A percentile compares a stretch with the other conserved stretches of the same genome.
Evolutionary conservation across 2,329 filamentous ascomycete genomes (phyloP).

Genomic region (Hawksworthiomyces lignivorus): DNA sequence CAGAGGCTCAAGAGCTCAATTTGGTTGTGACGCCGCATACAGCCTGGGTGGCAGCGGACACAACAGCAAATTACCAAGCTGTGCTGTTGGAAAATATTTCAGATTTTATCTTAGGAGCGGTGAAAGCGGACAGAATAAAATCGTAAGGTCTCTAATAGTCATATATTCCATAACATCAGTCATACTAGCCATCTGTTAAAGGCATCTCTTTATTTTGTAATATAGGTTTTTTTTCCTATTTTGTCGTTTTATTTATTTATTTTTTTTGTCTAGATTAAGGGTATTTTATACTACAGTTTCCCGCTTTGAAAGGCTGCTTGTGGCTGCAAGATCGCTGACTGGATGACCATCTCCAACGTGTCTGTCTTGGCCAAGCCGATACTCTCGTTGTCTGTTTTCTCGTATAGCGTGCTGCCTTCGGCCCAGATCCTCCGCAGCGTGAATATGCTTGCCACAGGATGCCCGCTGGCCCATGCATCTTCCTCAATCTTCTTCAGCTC

Average conservation of each 20-base stretch:
- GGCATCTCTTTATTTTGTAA: no score
- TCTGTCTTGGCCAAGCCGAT: conserved; percentile 26
- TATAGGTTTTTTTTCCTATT: neutral
- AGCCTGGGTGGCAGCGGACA: conserved; percentile 14
- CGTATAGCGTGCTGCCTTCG: conserved; percentile 43
- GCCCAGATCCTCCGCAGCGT: conserved; percentile 13
- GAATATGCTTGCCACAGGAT: conserved; percentile 8
- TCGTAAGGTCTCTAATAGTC: no score
- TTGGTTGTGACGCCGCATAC: conserved; percentile 16
- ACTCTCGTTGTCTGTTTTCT: conserved; percentile 43
- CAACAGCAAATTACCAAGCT: conserved; percentile 10
- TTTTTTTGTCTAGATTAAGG: neutral
- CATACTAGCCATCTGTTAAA: no score
- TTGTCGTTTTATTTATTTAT: neutral
- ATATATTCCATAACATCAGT: no score
- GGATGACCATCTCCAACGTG: conserved; percentile 11
- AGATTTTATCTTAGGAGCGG: conserved; percentile 4
- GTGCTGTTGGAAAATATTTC: conserved; percentile 13
- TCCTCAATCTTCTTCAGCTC: conserved; percentile 7
- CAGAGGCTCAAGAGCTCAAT: conserved; percentile 8
- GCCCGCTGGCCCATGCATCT: conserved; percentile 2
- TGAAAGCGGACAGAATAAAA: conserved; percentile 6
- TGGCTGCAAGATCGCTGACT: conserved; percentile 1
- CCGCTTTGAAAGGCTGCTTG: conserved; percentile 11
- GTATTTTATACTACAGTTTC: conserved; percentile 4